These are phyloP conservation scores for Saccharomyces kudriavzevii DNA, from an alignment of 805 yeast genomes.

Conservation along the genomic window DNA sequence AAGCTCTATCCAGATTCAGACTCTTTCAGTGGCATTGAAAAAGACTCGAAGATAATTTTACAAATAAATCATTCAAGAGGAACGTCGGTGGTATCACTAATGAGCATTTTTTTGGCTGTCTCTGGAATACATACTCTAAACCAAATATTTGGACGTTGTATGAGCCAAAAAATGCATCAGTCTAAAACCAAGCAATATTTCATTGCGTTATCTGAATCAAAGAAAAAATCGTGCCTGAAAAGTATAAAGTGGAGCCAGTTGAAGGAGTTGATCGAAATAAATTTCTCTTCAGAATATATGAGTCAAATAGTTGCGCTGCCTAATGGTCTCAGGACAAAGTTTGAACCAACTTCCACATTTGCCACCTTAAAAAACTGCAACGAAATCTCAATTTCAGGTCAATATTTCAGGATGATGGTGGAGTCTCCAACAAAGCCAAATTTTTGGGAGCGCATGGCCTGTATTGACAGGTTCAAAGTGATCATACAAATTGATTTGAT, in stretches of 20 bases:
- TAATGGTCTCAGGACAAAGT: constrained; percentile 40
- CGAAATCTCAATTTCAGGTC: constrained; percentile 23
- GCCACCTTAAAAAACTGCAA: constrained; percentile 15
- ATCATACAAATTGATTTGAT: constrained; percentile 27
- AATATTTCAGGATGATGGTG: constrained; percentile 38
- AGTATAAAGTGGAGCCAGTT: constrained; percentile 18
- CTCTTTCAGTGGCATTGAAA: constrained; percentile 11
- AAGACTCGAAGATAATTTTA: constrained; percentile 17
- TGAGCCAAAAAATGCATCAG: constrained; percentile 16
- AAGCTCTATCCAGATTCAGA: constrained; percentile 21
- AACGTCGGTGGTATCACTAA: constrained; percentile 33
- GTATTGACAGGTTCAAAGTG: constrained; percentile 32
- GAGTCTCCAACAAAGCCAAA: constrained; percentile 43
- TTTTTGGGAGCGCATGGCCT: constrained; percentile 43
- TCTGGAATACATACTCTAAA: constrained; percentile 40
- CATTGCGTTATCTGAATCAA: constrained; percentile 13
- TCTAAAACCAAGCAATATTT: constrained; percentile 26
- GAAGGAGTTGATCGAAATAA: constrained; percentile 17
- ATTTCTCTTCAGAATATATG: constrained; percentile 15
- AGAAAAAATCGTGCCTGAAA: constrained; percentile 7
- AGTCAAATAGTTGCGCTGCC: constrained; percentile 34
- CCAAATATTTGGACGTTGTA: constrained; percentile 32
- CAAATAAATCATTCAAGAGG: constrained; percentile 22
- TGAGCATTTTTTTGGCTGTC: constrained; percentile 38
- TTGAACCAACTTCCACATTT: constrained; percentile 35